Conservation (phyloP, 192 early-diverging fungal genomes). For the Coemansia sp. region DNA sequence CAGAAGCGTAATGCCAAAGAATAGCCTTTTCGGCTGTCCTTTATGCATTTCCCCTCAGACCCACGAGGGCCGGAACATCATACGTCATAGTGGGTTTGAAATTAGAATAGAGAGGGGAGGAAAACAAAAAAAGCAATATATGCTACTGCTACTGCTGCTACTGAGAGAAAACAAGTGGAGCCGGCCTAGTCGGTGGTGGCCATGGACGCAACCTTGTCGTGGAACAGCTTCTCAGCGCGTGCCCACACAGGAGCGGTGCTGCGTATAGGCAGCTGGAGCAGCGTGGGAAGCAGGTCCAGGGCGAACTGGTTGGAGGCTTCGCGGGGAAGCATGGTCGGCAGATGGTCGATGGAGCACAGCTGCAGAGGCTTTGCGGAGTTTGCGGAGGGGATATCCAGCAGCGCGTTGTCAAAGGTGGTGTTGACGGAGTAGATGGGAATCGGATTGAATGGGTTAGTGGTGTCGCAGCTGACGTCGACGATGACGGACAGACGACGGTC, state of each 20-base stretch:
- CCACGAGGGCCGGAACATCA: too few species aligned
- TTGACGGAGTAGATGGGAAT: slow-evolving; percentile 91
- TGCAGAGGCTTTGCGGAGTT: slow-evolving; percentile 68
- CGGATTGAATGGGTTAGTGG: slow-evolving; percentile 97
- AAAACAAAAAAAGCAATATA: neutral
- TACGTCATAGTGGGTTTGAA: too few species aligned
- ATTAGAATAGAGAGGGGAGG: neutral
- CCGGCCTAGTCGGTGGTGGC: slow-evolving; percentile 37
- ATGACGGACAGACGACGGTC: slow-evolving; percentile 79
- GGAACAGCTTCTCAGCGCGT: slow-evolving; percentile 81
- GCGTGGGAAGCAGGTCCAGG: slow-evolving; percentile 79
- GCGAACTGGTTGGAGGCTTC: slow-evolving; percentile 90
- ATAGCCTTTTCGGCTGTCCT: neutral
- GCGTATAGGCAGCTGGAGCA: slow-evolving; percentile 72
- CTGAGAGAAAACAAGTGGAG: too few species aligned
- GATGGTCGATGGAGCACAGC: slow-evolving; percentile 94
- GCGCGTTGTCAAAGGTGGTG: slow-evolving; percentile 95
- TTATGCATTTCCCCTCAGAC: too few species aligned
- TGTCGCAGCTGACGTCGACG: slow-evolving; percentile 94
- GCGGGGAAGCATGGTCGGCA: slow-evolving; percentile 91
- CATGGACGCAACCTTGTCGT: slow-evolving; percentile 73
- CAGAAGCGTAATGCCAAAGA: neutral
- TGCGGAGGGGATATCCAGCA: slow-evolving; percentile 61
- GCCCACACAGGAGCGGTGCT: slow-evolving; percentile 73
- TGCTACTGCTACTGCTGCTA: neutral